A percentile compares a stretch with the other conserved stretches of the same genome.
These are phyloP conservation scores for Blastocystis hominis DNA, from an alignment of 352 stramenopile species.

Conservation along the genomic window DNA sequence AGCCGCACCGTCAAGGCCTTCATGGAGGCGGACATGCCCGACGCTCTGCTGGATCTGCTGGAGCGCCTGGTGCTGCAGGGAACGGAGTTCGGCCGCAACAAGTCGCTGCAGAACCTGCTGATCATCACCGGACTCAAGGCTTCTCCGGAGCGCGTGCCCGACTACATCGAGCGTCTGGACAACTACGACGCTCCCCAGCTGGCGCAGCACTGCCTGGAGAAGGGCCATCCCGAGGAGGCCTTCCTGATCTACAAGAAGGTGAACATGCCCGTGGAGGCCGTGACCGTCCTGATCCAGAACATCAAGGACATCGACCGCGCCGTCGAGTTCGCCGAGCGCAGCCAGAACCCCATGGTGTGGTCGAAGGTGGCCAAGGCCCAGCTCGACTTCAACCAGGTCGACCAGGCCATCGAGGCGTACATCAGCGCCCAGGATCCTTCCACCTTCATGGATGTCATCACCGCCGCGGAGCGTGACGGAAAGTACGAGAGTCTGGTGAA, in stretches of 20 bases:
- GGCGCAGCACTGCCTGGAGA: constrained; percentile 90
- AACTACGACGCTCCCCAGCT: constrained; percentile 99
- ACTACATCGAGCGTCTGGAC: constrained; percentile 99
- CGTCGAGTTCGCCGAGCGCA: constrained; percentile 94
- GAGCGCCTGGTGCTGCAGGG: constrained; percentile 98
- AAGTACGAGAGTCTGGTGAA: constrained; percentile 92
- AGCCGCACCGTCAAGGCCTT: constrained; percentile 99
- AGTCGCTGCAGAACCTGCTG: constrained; percentile 98
- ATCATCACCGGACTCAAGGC: constrained; percentile 98
- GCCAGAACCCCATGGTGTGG: constrained; percentile 94
- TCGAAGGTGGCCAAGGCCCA: constrained; percentile 95
- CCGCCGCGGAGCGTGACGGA: constrained; percentile 84
- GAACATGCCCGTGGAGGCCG: constrained; percentile 86
- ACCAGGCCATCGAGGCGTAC: constrained; percentile 94
- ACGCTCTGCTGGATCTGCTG: constrained; percentile 95
- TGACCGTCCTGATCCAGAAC: constrained; percentile 81
- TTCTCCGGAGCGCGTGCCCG: constrained; percentile 91
- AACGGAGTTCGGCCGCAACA: constrained; percentile 97
- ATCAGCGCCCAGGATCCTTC: constrained; percentile 96
- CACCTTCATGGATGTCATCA: constrained; percentile 92
- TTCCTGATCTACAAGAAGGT: constrained; percentile 99
- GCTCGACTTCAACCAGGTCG: constrained; percentile 83
- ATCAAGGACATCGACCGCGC: constrained; percentile 94
- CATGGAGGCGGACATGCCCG: constrained; percentile 96
- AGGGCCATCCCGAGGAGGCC: constrained; percentile 95